Evolutionary conservation across 768 basidiomycete species (phyloP).

Genomic region (Clitopilus hobsonii): DNA sequence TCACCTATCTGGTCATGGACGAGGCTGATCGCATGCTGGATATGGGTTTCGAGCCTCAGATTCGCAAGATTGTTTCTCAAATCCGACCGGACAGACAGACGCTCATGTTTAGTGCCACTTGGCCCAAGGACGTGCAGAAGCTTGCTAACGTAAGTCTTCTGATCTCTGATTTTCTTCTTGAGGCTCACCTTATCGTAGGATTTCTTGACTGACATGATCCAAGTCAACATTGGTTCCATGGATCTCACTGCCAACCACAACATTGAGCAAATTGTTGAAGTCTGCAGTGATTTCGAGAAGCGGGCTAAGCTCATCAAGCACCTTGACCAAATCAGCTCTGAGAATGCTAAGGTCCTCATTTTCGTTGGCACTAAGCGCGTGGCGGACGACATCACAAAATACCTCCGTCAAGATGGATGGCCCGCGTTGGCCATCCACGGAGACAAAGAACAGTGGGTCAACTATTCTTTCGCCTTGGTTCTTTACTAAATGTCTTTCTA

Average conservation of each 20-base stretch:
- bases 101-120: constrained; percentile 98
- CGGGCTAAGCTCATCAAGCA: constrained; percentile 94
- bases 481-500: constrained; percentile 18
- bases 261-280: constrained; percentile 92
- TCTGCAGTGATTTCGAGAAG: constrained; percentile 97
- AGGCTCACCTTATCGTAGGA: constrained; percentile 47
- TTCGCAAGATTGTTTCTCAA: constrained; percentile 95
- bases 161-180: not conserved
- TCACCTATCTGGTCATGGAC: constrained; percentile 98
- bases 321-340: constrained; percentile 91
- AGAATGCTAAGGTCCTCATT: constrained; percentile 98
- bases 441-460: constrained; percentile 92
- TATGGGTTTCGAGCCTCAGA: constrained; percentile 99
- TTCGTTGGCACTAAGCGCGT: constrained; percentile 98
- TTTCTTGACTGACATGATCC: constrained; percentile 94
- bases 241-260: constrained; percentile 98
- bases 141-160: constrained; percentile 68
- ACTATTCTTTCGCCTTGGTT: not conserved
- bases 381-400: constrained; percentile 98
- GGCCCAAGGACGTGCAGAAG: constrained; percentile 99
- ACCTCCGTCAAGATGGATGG: constrained; percentile 97
- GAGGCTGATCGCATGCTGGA: constrained; percentile 99
- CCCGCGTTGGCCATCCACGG: constrained; percentile 99
- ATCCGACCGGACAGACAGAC: constrained; percentile 98
- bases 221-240: constrained; percentile 99